phyloP scores from a whole-genome alignment of 805 yeast species.

The Yarrowia osloensis region DNA sequence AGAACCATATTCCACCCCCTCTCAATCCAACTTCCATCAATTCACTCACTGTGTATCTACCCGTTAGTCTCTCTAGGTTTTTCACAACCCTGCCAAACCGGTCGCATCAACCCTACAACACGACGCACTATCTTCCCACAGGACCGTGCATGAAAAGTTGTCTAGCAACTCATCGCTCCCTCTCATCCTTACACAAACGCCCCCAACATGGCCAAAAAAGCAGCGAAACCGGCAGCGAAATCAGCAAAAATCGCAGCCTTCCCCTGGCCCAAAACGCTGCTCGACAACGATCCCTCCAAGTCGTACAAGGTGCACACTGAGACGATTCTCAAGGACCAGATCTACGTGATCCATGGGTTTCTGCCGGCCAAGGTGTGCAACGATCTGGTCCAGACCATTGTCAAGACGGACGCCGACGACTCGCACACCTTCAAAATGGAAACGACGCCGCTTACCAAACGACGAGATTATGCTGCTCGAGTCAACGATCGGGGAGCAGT shows the following conservation, averaged over 20 bases:
- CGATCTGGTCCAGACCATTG: conserved; percentile 34
- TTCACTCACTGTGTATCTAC: no score
- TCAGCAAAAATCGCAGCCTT: not conserved
- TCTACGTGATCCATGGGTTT: conserved; percentile 32
- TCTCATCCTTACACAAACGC: not conserved
- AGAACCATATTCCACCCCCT: no score
- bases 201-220: not conserved
- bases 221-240: not conserved
- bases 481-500: conserved; percentile 54
- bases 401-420: conserved; percentile 8
- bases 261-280: conserved; percentile 9
- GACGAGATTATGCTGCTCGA: conserved; percentile 57
- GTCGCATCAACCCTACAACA: no score
- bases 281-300: conserved; percentile 25
- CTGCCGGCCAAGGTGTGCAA: conserved; percentile 31
- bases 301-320: not conserved
- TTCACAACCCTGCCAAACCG: no score
- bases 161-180: not conserved
- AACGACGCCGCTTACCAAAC: conserved; percentile 49
- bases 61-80: no score
- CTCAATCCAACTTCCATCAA: no score
- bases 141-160: not conserved
- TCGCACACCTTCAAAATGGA: conserved; percentile 13
- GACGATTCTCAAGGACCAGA: conserved; percentile 32
- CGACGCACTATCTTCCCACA: not conserved